Percentiles rank a stretch among this genome's conserved stretches.
Conservation (phyloP, 2,329 filamentous ascomycete species). For the Pseudocercospora fijiensis region DNA sequence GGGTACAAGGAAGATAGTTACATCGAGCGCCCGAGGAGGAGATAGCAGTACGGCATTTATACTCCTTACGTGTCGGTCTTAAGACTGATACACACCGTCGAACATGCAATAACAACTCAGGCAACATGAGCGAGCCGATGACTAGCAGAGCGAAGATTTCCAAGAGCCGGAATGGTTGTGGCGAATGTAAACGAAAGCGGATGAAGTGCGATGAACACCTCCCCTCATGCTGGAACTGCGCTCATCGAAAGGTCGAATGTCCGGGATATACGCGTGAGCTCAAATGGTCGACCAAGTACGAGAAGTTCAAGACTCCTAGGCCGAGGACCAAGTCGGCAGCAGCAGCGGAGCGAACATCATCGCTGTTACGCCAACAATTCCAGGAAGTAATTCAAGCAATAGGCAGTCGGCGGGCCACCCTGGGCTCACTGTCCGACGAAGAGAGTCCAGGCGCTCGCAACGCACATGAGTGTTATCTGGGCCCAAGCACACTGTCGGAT, state of each 20-base stretch:
- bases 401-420: neutral
- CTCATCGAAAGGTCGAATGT: conserved; percentile 14
- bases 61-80: neutral
- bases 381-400: conserved; percentile 6
- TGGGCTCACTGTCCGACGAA: neutral
- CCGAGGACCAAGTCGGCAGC: neutral
- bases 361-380: conserved; percentile 1
- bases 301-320: conserved; percentile 12
- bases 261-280: conserved; percentile 15
- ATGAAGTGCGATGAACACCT: conserved; percentile 21
- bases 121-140: conserved; percentile 3
- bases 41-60: conserved; percentile 2
- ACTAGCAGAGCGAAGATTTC: conserved; percentile 6
- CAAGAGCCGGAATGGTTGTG: conserved; percentile 21
- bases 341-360: neutral
- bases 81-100: neutral
- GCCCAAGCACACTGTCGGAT: neutral
- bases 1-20: too few species aligned
- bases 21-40: neutral
- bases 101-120: neutral
- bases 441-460: neutral
- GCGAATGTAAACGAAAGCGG: conserved; percentile 23
- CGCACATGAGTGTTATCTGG: neutral
- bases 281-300: conserved; percentile 21
- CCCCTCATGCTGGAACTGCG: conserved; percentile 16